A percentile compares a stretch with the other conserved stretches of the same genome.
Conservation (phyloP, 805 yeast species). For the Nakazawaea ernobii region DNA sequence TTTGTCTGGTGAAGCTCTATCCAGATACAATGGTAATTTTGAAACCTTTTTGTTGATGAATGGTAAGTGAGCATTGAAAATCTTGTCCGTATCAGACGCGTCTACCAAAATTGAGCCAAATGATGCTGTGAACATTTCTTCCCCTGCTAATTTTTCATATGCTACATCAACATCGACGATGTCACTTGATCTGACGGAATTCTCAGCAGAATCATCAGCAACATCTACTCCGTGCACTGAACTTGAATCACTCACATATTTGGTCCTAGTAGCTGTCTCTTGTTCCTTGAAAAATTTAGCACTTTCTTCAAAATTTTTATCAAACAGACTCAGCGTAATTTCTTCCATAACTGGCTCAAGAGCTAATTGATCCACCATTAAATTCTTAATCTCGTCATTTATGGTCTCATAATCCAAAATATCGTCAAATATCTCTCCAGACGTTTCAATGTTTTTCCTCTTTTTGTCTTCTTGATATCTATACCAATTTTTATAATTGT, state of each 20-base stretch:
- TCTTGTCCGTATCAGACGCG: neutral
- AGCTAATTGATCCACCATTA: slow-evolving; percentile 7
- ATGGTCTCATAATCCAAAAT: slow-evolving; percentile 7
- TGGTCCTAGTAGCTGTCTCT: neutral
- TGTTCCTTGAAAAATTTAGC: neutral
- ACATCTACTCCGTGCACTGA: neutral
- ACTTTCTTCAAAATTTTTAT: neutral
- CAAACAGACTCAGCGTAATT: neutral
- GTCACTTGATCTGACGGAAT: neutral
- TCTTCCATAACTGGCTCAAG: slow-evolving; percentile 7
- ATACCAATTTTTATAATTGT: slow-evolving; percentile 8
- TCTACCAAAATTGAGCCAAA: slow-evolving; percentile 5
- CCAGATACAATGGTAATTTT: slow-evolving; percentile 4
- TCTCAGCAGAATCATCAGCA: no score
- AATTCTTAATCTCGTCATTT: slow-evolving; percentile 1
- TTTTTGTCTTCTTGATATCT: neutral
- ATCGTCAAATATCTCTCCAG: slow-evolving; percentile 8
- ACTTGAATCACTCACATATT: neutral
- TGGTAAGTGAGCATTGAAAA: slow-evolving; percentile 9
- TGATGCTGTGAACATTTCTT: slow-evolving; percentile 1
- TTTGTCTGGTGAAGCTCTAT: slow-evolving; percentile 10
- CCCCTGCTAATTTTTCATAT: neutral
- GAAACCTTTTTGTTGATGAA: slow-evolving; percentile 5
- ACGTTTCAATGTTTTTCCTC: neutral
- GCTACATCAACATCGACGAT: neutral